phyloP scores from a whole-genome alignment of 345 rosid genomes.

The Gossypium ekmanianum region DNA sequence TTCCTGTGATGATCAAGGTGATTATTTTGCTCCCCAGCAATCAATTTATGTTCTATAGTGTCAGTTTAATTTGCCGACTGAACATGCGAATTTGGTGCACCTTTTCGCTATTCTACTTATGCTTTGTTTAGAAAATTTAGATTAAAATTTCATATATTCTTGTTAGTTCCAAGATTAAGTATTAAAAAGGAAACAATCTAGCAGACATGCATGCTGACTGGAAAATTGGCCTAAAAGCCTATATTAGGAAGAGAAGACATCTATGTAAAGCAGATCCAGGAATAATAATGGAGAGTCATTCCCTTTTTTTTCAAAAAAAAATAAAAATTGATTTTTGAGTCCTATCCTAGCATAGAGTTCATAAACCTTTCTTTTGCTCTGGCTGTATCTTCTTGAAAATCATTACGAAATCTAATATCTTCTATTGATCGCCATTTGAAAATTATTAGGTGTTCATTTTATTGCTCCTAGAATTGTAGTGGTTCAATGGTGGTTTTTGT shows the following conservation, averaged over 20 bases:
- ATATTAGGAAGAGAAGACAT: background rate
- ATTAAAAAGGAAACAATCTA: background rate
- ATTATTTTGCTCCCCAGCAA: background rate
- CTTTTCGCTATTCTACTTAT: background rate
- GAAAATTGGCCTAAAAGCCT: background rate
- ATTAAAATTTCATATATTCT: background rate
- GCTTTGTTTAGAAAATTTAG: background rate
- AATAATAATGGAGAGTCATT: background rate
- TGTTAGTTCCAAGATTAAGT: background rate
- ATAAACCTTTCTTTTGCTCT: background rate
- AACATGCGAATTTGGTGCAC: background rate
- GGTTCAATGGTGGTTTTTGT: background rate
- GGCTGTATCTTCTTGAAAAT: background rate
- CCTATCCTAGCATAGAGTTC: background rate
- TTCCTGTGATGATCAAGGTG: constrained; percentile 98
- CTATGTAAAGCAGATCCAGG: background rate
- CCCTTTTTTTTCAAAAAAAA: background rate
- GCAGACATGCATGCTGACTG: background rate
- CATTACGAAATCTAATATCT: background rate
- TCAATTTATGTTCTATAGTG: too few species aligned
- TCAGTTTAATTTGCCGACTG: constrained; percentile 3
- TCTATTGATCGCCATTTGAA: background rate
- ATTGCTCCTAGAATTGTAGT: background rate
- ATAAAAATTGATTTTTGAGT: background rate
- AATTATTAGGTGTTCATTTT: background rate